These are phyloP conservation scores for Aspergillus proliferans DNA, from an alignment of 2,329 filamentous ascomycete species.

Conservation along the genomic window DNA sequence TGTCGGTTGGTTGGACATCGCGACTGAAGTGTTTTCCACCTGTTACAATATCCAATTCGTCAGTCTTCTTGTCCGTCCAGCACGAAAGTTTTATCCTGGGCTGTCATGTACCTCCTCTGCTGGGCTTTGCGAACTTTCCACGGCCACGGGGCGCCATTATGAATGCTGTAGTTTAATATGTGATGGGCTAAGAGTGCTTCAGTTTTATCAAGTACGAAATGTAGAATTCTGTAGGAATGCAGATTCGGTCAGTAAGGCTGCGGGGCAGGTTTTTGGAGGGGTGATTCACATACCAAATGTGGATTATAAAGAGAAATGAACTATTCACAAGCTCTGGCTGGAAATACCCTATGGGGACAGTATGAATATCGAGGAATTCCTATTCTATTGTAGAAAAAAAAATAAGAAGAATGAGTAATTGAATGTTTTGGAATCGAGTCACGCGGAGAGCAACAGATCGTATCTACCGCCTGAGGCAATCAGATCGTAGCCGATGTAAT, in stretches of 20 bases:
- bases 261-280: not conserved
- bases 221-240: not conserved
- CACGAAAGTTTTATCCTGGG: not conserved
- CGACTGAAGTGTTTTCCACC: slow-evolving; percentile 95
- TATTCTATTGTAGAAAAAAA: not conserved
- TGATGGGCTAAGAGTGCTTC: not conserved
- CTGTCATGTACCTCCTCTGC: slow-evolving; percentile 67
- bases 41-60: slow-evolving; percentile 32
- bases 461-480: not conserved
- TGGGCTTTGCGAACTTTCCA: slow-evolving; percentile 92
- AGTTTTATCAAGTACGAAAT: not conserved
- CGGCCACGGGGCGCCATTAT: slow-evolving; percentile 58
- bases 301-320: not conserved
- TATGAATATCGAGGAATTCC: too few relatives aligned
- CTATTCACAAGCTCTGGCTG: too few relatives aligned
- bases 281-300: not conserved
- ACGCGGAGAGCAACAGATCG: slow-evolving; percentile 1
- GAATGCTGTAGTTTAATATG: not conserved
- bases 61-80: not conserved
- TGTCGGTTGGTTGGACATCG: slow-evolving; percentile 79
- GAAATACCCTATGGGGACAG: too few relatives aligned
- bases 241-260: not conserved
- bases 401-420: not conserved
- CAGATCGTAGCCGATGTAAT: not conserved
- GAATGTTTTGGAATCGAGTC: slow-evolving; percentile 1